Conservation (phyloP, 2,329 filamentous ascomycete genomes). For the Neofusicoccum umdonicola region DNA sequence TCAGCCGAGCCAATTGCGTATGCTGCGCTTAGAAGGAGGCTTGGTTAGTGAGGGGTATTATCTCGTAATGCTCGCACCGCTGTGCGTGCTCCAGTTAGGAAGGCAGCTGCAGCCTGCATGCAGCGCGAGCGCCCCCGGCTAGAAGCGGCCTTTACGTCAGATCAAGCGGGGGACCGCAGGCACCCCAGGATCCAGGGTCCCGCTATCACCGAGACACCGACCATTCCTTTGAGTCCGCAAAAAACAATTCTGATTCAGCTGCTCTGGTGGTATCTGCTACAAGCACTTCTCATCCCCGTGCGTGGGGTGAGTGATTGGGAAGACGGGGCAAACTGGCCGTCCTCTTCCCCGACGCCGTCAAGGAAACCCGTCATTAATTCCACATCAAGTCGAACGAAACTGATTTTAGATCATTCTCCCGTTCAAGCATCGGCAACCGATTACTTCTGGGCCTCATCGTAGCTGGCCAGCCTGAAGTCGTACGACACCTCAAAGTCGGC, state of each 20-base stretch:
- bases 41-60: conserved; percentile 1
- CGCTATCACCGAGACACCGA: neutral
- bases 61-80: conserved; percentile 1
- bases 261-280: neutral
- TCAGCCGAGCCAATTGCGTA: neutral
- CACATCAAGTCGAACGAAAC: neutral
- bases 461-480: conserved; percentile 46
- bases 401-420: neutral
- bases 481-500: conserved; percentile 55
- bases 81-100: neutral
- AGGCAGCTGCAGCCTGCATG: neutral
- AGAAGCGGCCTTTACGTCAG: conserved; percentile 4
- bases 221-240: neutral
- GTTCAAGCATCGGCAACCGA: conserved; percentile 20
- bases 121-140: neutral
- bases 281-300: neutral
- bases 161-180: neutral
- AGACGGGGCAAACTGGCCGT: neutral
- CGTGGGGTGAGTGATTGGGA: neutral
- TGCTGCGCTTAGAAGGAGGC: neutral
- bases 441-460: conserved; percentile 30
- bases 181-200: neutral
- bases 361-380: neutral
- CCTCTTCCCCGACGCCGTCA: neutral
- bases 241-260: neutral